Percentiles rank a stretch among this genome's conserved stretches.
Evolutionary conservation across 345 rosid species (phyloP).

Genomic region (Hypericum perforatum): DNA sequence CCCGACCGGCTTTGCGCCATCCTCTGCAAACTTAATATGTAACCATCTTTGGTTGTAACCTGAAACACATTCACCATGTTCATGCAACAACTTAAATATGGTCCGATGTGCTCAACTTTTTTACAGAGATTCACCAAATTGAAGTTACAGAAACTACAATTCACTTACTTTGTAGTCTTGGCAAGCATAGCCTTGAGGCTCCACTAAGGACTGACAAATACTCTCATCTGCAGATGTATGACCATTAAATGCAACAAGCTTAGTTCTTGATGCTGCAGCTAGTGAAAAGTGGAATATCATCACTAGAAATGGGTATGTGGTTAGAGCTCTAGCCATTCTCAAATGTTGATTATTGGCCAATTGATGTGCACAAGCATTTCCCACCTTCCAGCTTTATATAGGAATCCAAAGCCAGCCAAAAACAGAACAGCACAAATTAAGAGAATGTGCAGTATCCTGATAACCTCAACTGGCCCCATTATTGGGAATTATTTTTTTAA

Average conservation of each 20-base stretch:
- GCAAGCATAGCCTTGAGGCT: slow-evolving; percentile 26
- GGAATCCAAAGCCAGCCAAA: too few species aligned
- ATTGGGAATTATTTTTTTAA: too few species aligned
- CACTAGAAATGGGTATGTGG: neutral
- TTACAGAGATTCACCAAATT: neutral
- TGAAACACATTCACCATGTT: slow-evolving; percentile 10
- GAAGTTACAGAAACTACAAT: neutral
- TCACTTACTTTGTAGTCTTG: slow-evolving; percentile 21
- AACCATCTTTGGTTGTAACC: slow-evolving; percentile 47
- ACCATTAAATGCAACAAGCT: neutral
- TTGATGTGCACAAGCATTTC: neutral
- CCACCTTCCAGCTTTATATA: neutral
- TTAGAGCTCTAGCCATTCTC: slow-evolving; percentile 1
- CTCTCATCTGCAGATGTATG: slow-evolving; percentile 5
- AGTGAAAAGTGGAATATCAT: neutral
- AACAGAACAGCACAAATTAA: too few species aligned
- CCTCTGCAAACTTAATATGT: slow-evolving; percentile 40
- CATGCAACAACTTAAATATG: neutral
- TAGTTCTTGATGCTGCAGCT: slow-evolving; percentile 4
- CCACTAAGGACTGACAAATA: slow-evolving; percentile 25
- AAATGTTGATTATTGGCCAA: neutral
- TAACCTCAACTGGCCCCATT: too few species aligned
- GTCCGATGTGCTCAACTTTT: neutral
- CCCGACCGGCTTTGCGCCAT: slow-evolving; percentile 21
- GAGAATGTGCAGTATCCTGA: too few species aligned